phyloP scores from a whole-genome alignment of 495 filamentous ascomycete species.

The Podospora bellae-mahoneyi region DNA sequence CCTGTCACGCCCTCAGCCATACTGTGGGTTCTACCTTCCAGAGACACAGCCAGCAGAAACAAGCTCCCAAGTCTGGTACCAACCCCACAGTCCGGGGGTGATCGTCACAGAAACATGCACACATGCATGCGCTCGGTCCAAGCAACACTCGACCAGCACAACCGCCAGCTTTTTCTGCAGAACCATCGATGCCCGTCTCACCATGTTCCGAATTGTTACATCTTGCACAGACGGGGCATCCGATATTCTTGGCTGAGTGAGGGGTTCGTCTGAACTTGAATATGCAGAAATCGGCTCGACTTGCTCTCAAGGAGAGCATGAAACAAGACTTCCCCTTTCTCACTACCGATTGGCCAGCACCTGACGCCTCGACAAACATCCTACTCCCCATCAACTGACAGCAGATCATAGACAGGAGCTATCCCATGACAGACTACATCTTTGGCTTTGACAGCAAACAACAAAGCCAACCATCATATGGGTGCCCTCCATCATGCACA shows the following conservation, averaged over 20 bases:
- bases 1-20: not conserved
- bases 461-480: not conserved
- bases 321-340: conserved; percentile 11
- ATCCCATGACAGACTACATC: not conserved
- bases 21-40: not conserved
- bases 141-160: not conserved
- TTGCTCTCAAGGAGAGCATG: conserved; percentile 9
- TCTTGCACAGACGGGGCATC: not conserved
- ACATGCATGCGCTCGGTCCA: not conserved
- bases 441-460: not conserved
- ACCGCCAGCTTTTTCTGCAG: not conserved
- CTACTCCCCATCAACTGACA: not conserved
- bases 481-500: not conserved
- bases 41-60: not conserved
- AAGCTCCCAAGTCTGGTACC: not conserved
- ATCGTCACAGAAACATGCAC: not conserved
- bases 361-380: not conserved
- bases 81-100: not conserved
- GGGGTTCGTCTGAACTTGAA: conserved; percentile 13
- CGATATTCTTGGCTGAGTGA: not conserved
- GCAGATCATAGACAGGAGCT: not conserved
- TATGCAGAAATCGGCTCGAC: not conserved
- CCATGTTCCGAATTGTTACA: not conserved
- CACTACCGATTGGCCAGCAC: conserved; percentile 10
- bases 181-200: not conserved